Evolutionary conservation across 179 eudicot species (phyloP), one percentile per base, ranked within the genome.

Genomic region (Amaranthus tricolor): DNA sequence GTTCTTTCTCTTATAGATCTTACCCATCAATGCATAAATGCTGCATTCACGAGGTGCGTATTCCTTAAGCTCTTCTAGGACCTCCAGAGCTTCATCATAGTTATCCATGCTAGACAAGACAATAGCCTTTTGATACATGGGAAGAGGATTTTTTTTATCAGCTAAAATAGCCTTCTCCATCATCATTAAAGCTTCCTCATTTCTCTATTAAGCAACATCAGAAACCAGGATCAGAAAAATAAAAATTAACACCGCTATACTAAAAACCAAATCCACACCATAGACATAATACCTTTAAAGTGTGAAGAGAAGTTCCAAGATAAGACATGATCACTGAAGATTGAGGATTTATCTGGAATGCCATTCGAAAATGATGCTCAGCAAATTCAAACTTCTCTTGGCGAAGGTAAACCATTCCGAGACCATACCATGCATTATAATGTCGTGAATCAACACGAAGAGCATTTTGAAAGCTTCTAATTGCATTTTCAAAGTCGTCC

Each of bases 341-440:
- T 59, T 83, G 85, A 6, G 98, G 88, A 79, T 96, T 91, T 64
- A 96, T 91, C 81, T 83, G 85, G 75, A 84, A 91, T 56, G 99
- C 99, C 82, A 75, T 85, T 70, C 88, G 86, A 82, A 96, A 94
- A 79, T 96, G 89, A 83, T 96, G 99, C 85, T 94, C 98, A 21
- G 99, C 89, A 79, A 96, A 96, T 77, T 91, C 94, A 80, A 86
- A 87, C 86, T 96, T 96, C 84, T 96, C 99, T 78, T 96, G 99
- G 24, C 97, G 92, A 79, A 96, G 94, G 76, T 89, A 96, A 71
- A 96, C 85, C 96, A 96, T 94, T 78, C 98, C 98, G 59, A 96
- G 97, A 67, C 99, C 99, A 86, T 96, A 94, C 99, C 99, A 96
- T 52, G 99, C 96, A 82, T 96, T 96, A 80, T 96, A 92, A 85